phyloP scores from a whole-genome alignment of 768 basidiomycete genomes.

The Daedalea quercina region DNA sequence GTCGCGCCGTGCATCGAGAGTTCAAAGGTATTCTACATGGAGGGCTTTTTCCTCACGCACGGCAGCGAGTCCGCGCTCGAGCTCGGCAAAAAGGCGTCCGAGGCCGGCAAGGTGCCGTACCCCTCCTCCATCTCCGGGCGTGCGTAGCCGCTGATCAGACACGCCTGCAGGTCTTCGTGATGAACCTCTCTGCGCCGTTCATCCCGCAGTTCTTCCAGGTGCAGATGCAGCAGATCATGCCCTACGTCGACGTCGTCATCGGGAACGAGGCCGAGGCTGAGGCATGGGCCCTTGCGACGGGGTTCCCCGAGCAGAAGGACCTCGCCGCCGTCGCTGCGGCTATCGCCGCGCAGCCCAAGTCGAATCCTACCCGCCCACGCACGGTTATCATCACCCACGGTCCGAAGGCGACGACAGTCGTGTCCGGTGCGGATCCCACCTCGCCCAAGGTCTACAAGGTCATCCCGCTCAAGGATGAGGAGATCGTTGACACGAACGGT shows the following conservation, averaged over 20 bases:
- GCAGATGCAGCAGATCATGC: constrained; percentile 76
- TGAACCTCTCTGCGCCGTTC: constrained; percentile 98
- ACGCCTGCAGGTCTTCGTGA: constrained; percentile 60
- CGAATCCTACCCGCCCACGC: constrained; percentile 70
- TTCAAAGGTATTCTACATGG: constrained; percentile 89
- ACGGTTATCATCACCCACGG: constrained; percentile 91
- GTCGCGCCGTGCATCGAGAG: constrained; percentile 72
- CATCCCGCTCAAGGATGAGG: constrained; percentile 41
- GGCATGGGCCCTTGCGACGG: constrained; percentile 72
- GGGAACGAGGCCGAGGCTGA: constrained; percentile 96
- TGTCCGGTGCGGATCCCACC: constrained; percentile 50
- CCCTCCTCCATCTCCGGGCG: not conserved
- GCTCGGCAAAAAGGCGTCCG: constrained; percentile 72
- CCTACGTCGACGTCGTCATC: constrained; percentile 84
- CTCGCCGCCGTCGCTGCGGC: constrained; percentile 61
- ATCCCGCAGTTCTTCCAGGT: constrained; percentile 88
- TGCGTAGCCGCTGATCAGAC: not conserved
- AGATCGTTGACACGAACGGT: constrained; percentile 96
- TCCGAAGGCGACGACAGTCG: constrained; percentile 68
- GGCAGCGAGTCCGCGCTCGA: constrained; percentile 66
- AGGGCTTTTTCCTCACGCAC: constrained; percentile 97
- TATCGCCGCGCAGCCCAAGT: constrained; percentile 72
- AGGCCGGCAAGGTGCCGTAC: constrained; percentile 61
- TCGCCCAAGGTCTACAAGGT: constrained; percentile 55
- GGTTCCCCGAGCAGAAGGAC: constrained; percentile 59